Evolutionary conservation across 2,329 filamentous ascomycete species (phyloP).

Genomic region (Cladosporium sphaerospermum): DNA sequence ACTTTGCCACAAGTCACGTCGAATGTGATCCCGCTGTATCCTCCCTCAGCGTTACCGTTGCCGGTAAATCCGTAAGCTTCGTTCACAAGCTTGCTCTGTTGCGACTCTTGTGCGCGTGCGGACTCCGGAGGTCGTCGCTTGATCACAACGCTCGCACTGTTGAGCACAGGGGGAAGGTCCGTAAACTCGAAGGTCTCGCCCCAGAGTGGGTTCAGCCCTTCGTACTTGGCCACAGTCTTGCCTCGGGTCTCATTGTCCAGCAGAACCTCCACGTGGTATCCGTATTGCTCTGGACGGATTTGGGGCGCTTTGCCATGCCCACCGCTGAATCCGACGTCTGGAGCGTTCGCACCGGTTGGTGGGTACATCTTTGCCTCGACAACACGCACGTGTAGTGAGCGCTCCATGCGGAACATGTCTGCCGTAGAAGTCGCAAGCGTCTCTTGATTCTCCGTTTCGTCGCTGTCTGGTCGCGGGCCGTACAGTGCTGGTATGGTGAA

Average conservation of each 20-base stretch:
- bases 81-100: constrained; percentile 35
- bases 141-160: constrained; percentile 63
- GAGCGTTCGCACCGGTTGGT: constrained; percentile 18
- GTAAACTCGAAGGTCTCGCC: constrained; percentile 72
- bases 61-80: constrained; percentile 32
- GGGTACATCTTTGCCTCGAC: constrained; percentile 55
- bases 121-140: constrained; percentile 51
- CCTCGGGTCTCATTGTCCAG: constrained; percentile 74
- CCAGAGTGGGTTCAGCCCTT: constrained; percentile 73
- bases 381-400: constrained; percentile 53
- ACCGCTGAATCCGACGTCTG: constrained; percentile 20
- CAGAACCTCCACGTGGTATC: constrained; percentile 73
- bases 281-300: constrained; percentile 41
- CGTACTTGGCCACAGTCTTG: constrained; percentile 64
- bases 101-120: constrained; percentile 24
- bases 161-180: constrained; percentile 64
- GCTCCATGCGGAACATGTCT: constrained; percentile 61
- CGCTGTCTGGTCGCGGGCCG: constrained; percentile 40
- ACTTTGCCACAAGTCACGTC: constrained; percentile 60
- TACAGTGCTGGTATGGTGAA: constrained; percentile 92
- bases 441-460: constrained; percentile 19
- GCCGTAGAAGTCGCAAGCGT: constrained; percentile 25
- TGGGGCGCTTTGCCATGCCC: constrained; percentile 15
- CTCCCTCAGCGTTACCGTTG: constrained; percentile 32
- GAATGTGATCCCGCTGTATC: constrained; percentile 42